Percentiles rank a stretch among this genome's conserved stretches.
Conservation (phyloP, 139 green algal genomes). For the Auxenochlorella pyrenoidosa region DNA sequence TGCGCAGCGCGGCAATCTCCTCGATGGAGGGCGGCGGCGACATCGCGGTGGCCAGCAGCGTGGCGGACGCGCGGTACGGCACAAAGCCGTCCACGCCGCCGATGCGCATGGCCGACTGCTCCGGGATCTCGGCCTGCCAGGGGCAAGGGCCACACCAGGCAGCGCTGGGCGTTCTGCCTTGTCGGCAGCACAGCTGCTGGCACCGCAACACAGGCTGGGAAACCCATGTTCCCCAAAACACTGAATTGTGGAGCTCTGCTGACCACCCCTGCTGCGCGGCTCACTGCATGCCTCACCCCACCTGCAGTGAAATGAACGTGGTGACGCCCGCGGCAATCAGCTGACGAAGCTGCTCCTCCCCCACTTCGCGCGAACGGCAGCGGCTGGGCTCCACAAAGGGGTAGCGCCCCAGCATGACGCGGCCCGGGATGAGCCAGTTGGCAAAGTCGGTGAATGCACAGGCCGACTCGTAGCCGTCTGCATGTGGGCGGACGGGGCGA, state of each 20-base stretch:
- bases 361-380: conserved; percentile 52
- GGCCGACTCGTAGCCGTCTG: conserved; percentile 63
- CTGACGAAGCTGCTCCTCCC: conserved; percentile 73
- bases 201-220: too few species aligned
- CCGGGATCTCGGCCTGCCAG: conserved; percentile 78
- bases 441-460: conserved; percentile 73
- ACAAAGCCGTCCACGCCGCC: conserved; percentile 83
- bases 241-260: not conserved
- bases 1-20: conserved; percentile 74
- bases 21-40: conserved; percentile 54
- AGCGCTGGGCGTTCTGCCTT: too few species aligned
- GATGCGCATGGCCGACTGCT: conserved; percentile 77
- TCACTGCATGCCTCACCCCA: not conserved
- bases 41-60: conserved; percentile 50
- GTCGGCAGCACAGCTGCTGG: too few species aligned
- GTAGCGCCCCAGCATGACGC: conserved; percentile 85
- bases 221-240: too few species aligned
- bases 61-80: conserved; percentile 79
- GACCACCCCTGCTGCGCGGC: not conserved
- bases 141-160: not conserved
- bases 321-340: conserved; percentile 78
- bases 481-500: not conserved
- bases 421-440: conserved; percentile 89
- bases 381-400: conserved; percentile 85
- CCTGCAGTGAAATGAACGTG: conserved; percentile 85